Conservation (phyloP, 2,329 filamentous ascomycete genomes). For the Trichothecium sympodiale region DNA sequence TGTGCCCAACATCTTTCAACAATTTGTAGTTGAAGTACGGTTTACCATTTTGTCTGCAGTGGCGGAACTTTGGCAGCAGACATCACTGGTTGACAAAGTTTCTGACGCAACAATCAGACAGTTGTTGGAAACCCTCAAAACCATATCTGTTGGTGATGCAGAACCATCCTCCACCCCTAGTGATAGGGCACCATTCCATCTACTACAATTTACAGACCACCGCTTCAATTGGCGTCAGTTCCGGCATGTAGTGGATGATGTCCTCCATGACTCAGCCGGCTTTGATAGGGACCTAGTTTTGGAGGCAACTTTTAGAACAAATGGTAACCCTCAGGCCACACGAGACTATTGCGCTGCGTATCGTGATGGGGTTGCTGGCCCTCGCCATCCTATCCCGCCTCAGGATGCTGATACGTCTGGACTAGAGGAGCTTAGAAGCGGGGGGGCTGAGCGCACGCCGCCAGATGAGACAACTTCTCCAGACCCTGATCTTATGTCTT, state of each 20-base stretch:
- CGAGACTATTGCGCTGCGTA: constrained; percentile 67
- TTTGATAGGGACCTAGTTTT: constrained; percentile 50
- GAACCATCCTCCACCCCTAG: constrained; percentile 54
- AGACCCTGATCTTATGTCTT: constrained; percentile 25
- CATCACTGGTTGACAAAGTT: constrained; percentile 69
- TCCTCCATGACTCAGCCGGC: constrained; percentile 18
- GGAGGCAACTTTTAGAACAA: constrained; percentile 76
- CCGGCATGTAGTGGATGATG: constrained; percentile 18
- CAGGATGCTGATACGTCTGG: constrained; percentile 37
- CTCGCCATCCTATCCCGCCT: constrained; percentile 55
- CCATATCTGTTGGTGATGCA: constrained; percentile 64
- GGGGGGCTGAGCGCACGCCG: constrained; percentile 11
- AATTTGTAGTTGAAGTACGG: constrained; percentile 80
- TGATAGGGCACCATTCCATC: constrained; percentile 41
- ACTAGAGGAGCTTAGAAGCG: constrained; percentile 12
- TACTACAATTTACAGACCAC: constrained; percentile 31
- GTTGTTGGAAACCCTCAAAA: constrained; percentile 73
- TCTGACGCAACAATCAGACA: constrained; percentile 66
- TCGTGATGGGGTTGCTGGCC: constrained; percentile 41
- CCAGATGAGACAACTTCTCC: constrained; percentile 11
- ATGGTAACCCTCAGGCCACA: constrained; percentile 49
- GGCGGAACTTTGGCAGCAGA: constrained; percentile 72
- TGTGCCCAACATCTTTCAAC: constrained; percentile 40
- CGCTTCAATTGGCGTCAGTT: constrained; percentile 35
- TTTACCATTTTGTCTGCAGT: constrained; percentile 68